Evolutionary conservation across 768 basidiomycete species (phyloP), one percentile per base, ranked within the genome.

Genomic region (Lactarius vividus): DNA sequence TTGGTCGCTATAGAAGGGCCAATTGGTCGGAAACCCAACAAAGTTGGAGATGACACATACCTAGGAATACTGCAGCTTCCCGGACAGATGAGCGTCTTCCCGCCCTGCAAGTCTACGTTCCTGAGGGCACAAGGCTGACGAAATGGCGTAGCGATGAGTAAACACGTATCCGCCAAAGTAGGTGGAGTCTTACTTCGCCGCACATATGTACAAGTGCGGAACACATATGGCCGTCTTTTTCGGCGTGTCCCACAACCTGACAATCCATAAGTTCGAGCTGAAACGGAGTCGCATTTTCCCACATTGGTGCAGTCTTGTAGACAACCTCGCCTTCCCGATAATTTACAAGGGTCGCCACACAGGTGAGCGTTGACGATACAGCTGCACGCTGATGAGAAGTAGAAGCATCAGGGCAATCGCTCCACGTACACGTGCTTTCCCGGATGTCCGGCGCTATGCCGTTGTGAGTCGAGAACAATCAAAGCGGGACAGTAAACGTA

Each of bases 141-240:
- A 40, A 31, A 13, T 10, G 4, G 9, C 20, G 2, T 29, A n/a
- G 35, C 13, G 4, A 26, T 49, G 4, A 46, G 46, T 23, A 16
- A 1, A n/a, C 35, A 57, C 4, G 9, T 2, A 3, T 6, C 1
- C 28, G 10, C 1, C 6, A 28, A 7, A 8, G 9, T 11, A 39
- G 15, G 33, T 28, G 3, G 2, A 26, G 28, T 31, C 76, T 65
- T 66, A 83, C 87, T 79, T 81, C 74, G 23, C 85, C 86, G 61
- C 87, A 88, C 42, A 79, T 80, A 65, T 88, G 87, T 0, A 79
- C 69, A n/a, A 75, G 74, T 2, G 85, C 83, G 0, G 84, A 79
- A 68, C 86, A 88, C 61, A 81, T 62, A 69, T 88, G 87, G 6
- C 79, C 80, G 0, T 77, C 79, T 1, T 77, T 79, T 1, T 80